Conservation (phyloP, 2,329 filamentous ascomycete genomes). For the Hypoxylon sp. region DNA sequence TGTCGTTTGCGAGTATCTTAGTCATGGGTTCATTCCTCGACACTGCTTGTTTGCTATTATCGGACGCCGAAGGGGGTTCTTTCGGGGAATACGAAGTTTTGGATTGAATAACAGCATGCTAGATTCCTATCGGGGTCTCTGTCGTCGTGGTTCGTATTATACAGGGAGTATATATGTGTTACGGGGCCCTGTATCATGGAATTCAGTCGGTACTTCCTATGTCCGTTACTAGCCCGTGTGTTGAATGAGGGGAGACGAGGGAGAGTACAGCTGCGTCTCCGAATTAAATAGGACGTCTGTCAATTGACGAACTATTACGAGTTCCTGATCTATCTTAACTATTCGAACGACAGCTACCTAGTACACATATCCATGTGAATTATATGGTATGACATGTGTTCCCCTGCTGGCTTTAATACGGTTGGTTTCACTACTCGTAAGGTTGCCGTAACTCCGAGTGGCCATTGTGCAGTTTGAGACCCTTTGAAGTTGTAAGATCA, state of each 20-base stretch:
- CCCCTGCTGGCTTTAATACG: background rate
- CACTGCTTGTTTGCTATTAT: conserved; percentile 13
- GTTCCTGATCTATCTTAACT: conserved; percentile 20
- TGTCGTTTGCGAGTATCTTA: conserved; percentile 30
- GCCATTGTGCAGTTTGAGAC: too few species aligned
- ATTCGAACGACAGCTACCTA: background rate
- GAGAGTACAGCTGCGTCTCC: background rate
- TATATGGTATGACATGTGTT: background rate
- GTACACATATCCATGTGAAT: background rate
- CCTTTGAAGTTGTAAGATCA: too few species aligned
- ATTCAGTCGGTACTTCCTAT: conserved; percentile 38
- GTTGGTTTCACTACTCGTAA: too few species aligned
- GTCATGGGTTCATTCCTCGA: conserved; percentile 18
- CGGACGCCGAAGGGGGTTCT: conserved; percentile 8
- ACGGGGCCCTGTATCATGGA: conserved; percentile 37
- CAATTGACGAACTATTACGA: conserved; percentile 35
- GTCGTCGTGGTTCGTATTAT: conserved; percentile 26
- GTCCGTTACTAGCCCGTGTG: conserved; percentile 18
- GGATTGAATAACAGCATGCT: conserved; percentile 33
- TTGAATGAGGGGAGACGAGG: conserved; percentile 5
- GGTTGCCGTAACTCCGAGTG: too few species aligned
- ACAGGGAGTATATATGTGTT: conserved; percentile 34
- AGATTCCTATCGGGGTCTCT: conserved; percentile 28
- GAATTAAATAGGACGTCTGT: conserved; percentile 17
- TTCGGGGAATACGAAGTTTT: conserved; percentile 25